Base-by-base conservation (phyloP, 2,329 filamentous ascomycete genomes). In the Pestalotiopsis sp. region DNA sequence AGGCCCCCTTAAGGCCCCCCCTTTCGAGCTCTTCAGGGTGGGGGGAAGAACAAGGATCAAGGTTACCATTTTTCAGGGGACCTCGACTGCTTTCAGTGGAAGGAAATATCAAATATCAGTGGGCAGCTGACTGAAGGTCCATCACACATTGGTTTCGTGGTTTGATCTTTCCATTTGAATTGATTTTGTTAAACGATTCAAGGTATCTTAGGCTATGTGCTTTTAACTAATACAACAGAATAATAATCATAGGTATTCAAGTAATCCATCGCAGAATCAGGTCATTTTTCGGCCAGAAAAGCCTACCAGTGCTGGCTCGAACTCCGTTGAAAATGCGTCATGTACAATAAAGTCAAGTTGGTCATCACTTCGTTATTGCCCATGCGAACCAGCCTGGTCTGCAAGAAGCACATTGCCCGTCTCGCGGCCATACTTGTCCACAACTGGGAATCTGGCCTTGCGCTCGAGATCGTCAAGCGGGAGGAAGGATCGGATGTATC, bases 401-500 rank as follows among this genome's bases (percentile, higher is more conserved):
- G 77, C 70, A 9, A 84, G 72, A 4, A 83, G 76, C 4, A 83
- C 76, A 61, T 79, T 77, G 64, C 79, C 80, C 27, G 84, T 83
- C 73, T 85, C 85, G 17, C 81, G 81, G 31, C 88, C 87, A 67
- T 85, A 81, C 57, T 81, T 82, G 76, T 91, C 87, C 5, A 91
- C 89, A 6, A 86, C 81, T 0, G 93, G 93, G 81, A 85, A 96
- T 58, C 93, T 87, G 56, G 93, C 93, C 70, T 88, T 88, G 68
- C 92, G 87, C 83, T 96, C 93, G 6, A 96, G 85, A 68, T 94
- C 92, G 76, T 96, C 93, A 1, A 96, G 87, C 20, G 92, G 90
- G 74, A 94, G 91, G 77, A 93, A 91, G 41, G 91, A 93, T 68
- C 95, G 92, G 75, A 98, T 97, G 80, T 95, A 97, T 80, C 93